Base-by-base conservation (phyloP, 352 stramenopile genomes). In the Phytopythium helicoides region DNA sequence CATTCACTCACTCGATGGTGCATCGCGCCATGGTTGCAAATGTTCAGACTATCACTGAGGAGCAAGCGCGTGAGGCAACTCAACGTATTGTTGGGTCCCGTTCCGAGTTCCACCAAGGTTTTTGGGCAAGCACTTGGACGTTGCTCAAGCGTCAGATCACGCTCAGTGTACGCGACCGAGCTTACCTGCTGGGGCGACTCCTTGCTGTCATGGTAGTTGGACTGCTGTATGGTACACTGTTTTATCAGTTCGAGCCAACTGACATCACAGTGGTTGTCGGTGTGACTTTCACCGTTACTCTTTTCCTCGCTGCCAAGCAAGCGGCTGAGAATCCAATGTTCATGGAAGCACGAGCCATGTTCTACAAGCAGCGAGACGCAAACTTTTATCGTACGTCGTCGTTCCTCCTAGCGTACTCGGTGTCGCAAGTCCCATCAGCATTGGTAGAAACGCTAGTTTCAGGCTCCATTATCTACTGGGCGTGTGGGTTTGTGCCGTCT, bases 401-500 rank as follows among this genome's bases (percentile, higher is more conserved):
- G 14, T 95, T 91, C 35, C 67, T 92, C 33, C 52, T 92, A 38
- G 75, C 63, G 41, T 71, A 57, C 22, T 63, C 65, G 1, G 25
- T 80, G 14, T 63, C 59, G 33, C 58, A 71, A 39, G 41, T 81
- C 18, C 60, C 74, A 26, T 64, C 81, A 47, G 52, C 61, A 57
- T 14, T 78, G 2, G 64, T 87, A 26, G 83, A 94, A 63, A 74
- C 74, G 4, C 38, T 92, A 4, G 61, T 88, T 14, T 93, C 94
- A 60, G 86, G 81, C 11, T 86, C 68, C 6, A 60, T 95, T 22
- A 56, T 94, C 26, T 95, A 94, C 57, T 95, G 76, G 66, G 71
- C 92, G 48, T 83, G 87, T 50, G 84, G 83, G 9, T 76, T 78
- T 34, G 56, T 62, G 14, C 37, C 61, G 6, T 54, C 78, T 5